Percentiles rank a stretch among this genome's conserved stretches.
These are phyloP conservation scores for Meripilus lineatus DNA, from an alignment of 1,284 basidiomycete genomes.

Conservation along the genomic window DNA sequence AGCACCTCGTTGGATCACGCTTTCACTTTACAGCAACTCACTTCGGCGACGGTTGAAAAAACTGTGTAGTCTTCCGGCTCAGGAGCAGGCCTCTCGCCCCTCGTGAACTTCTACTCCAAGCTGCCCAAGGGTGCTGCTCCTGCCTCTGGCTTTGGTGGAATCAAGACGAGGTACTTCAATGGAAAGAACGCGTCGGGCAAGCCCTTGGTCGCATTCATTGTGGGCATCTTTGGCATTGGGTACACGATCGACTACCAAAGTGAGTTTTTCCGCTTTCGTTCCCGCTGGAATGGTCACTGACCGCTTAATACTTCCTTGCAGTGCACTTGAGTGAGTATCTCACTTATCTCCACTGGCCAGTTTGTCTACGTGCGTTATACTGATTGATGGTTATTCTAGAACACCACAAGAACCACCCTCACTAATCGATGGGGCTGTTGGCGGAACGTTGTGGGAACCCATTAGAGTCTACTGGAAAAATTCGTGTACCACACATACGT, in stretches of 20 bases:
- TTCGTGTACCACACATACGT: no score
- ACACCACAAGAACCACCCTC: conserved; percentile 85
- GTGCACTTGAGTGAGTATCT: conserved; percentile 73
- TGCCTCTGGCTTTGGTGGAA: conserved; percentile 53
- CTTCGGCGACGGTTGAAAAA: neutral
- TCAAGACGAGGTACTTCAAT: conserved; percentile 79
- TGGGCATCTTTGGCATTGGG: conserved; percentile 75
- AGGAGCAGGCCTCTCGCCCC: conserved; percentile 73
- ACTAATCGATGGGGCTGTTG: conserved; percentile 38
- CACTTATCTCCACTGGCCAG: conserved; percentile 8
- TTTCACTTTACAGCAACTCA: neutral
- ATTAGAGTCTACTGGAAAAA: no score
- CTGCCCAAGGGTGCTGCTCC: conserved; percentile 78
- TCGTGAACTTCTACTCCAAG: conserved; percentile 94
- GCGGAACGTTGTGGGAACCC: conserved; percentile 8
- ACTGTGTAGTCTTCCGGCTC: conserved; percentile 42
- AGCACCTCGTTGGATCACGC: conserved; percentile 5
- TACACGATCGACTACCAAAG: conserved; percentile 92
- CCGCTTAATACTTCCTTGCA: conserved; percentile 23
- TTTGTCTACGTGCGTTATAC: conserved; percentile 17
- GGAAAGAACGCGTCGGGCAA: conserved; percentile 81
- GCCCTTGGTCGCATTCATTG: conserved; percentile 70
- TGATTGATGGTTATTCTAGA: conserved; percentile 38
- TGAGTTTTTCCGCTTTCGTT: conserved; percentile 38
- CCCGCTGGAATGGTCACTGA: conserved; percentile 5